These are phyloP conservation scores for Tetrahymena elliotti DNA, from an alignment of 73 alveolate species.

Conservation along the genomic window DNA sequence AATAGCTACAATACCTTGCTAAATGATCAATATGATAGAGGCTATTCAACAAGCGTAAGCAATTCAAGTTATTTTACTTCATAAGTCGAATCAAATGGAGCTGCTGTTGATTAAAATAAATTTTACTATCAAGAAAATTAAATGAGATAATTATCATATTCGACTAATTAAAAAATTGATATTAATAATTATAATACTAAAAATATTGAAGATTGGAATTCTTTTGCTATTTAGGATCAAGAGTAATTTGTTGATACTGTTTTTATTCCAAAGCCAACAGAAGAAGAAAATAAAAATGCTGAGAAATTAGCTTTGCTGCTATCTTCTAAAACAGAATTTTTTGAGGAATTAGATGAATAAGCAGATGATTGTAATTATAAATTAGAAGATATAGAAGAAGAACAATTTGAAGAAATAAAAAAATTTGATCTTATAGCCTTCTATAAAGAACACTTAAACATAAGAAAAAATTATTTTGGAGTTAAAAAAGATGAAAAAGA, in stretches of 20 bases:
- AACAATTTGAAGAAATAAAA: neutral
- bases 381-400: neutral
- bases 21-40: neutral
- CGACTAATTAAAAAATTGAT: neutral
- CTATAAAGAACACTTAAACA: neutral
- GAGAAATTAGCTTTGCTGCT: neutral
- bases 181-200: neutral
- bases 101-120: neutral
- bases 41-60: neutral
- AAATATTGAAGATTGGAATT: neutral
- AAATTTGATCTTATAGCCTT: neutral
- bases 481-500: neutral
- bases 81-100: neutral
- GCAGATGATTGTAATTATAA: neutral
- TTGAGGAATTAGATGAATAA: neutral
- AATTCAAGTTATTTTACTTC: neutral
- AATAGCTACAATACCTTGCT: neutral
- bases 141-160: neutral
- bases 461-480: neutral
- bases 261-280: neutral
- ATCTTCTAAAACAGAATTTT: neutral
- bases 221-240: neutral
- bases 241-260: neutral
- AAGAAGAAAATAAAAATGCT: neutral
- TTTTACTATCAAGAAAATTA: neutral